Evolutionary conservation across 225 moss, liverwort and hornwort genomes (phyloP).

Genomic region (Polytrichum commune): DNA sequence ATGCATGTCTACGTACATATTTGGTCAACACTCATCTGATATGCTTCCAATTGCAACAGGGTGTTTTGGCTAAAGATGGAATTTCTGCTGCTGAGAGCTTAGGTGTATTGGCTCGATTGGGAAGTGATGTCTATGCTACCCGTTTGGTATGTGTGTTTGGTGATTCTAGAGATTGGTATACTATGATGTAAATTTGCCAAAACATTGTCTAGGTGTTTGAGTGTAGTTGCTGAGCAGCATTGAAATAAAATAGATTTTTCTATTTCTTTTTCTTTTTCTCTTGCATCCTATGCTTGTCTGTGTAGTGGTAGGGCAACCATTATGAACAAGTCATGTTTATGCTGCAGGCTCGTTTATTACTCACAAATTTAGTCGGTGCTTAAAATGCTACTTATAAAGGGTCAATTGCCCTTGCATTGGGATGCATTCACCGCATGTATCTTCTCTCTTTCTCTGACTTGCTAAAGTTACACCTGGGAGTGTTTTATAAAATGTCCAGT

Average conservation of each 20-base stretch:
- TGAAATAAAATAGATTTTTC: too few species aligned
- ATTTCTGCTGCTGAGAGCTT: constrained; percentile 87
- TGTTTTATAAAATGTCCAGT: not conserved
- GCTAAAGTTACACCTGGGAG: too few species aligned
- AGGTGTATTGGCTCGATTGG: constrained; percentile 88
- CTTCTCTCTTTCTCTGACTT: constrained; percentile 1
- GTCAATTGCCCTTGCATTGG: constrained; percentile 84
- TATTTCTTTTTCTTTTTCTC: not conserved
- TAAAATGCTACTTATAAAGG: constrained; percentile 56
- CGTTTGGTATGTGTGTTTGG: constrained; percentile 57
- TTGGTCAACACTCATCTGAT: too few species aligned
- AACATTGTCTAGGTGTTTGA: not conserved
- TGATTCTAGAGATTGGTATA: not conserved
- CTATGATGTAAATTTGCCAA: not conserved
- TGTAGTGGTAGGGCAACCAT: not conserved
- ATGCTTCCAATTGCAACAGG: constrained; percentile 34
- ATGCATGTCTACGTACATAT: too few species aligned
- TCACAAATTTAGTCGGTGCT: constrained; percentile 49
- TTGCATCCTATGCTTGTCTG: not conserved
- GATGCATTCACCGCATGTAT: constrained; percentile 93
- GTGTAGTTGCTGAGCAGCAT: not conserved
- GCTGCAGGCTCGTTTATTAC: constrained; percentile 69
- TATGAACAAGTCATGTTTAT: not conserved
- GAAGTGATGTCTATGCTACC: constrained; percentile 84
- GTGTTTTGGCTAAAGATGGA: constrained; percentile 82